Evolutionary conservation across 768 basidiomycete genomes (phyloP), one percentile per base, ranked within the genome.

Genomic region (Lenzites betulinus): DNA sequence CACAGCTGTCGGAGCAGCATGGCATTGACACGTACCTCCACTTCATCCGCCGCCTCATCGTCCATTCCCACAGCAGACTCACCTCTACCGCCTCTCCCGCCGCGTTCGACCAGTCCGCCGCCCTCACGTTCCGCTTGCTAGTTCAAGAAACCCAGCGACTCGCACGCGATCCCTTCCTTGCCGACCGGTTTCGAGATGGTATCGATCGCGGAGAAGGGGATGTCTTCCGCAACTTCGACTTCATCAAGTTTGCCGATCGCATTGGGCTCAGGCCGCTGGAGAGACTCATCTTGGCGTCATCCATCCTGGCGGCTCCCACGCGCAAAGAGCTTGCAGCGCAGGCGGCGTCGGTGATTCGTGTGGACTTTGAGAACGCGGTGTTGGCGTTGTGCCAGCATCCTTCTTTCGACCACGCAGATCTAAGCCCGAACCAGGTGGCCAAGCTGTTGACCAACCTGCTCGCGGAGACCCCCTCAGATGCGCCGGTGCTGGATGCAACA

Each of bases 21-120:
- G 95, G 95, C 59, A 83, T 94, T 69, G 95, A 97, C 76, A 97
- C 95, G 59, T 97, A 98, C 77, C 84, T 94, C 64, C 95, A 99
- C 76, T 97, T 97, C 79, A 92, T 99, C 66, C 92, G 95, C 63
- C 90, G 96, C 64, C 89, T 97, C 75, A 92, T 98, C 71, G 86
- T 90, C 54, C 91, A 93, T 67, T 92, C 93, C 23, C 88, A 91
- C 75, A 78, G 84, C 51, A 84, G 91, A 61, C 81, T 90, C 44
- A 72, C 83, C 23, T 79, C 86, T 23, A 75, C 83, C 33, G 78
- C 82, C 54, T 78, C 83, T n/a, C 81, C 85, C 25, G 77, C 89
- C 51, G 77, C 84, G 1, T 87, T 88, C 64, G 91, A 92, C 70
- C 76, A 88, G n/a, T 90, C 90, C 28, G 83, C 85, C 41, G 83